These are phyloP conservation scores for Tephrocybe sp. DNA, from an alignment of 768 basidiomycete species.

Conservation along the genomic window DNA sequence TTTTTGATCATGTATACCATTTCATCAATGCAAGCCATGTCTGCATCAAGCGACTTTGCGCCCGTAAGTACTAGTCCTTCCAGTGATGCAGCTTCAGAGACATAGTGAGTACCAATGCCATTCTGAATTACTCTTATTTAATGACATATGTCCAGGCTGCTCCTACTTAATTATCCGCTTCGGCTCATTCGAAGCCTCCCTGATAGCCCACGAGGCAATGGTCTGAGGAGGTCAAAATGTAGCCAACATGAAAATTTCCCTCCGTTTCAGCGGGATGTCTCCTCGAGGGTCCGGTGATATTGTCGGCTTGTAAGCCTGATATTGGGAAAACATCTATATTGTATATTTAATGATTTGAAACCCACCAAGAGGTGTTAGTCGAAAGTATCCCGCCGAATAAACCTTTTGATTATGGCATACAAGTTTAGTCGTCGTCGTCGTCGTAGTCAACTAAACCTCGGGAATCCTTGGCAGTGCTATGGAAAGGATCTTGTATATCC, in stretches of 20 bases:
- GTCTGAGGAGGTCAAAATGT: constrained; percentile 59
- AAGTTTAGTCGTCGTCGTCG: constrained; percentile 53
- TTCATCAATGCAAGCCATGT: background rate
- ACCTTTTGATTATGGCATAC: too few relatives aligned
- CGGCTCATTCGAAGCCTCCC: constrained; percentile 63
- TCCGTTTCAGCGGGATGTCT: constrained; percentile 4
- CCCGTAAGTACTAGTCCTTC: too few relatives aligned
- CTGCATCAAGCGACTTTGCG: too few relatives aligned
- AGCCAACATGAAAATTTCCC: constrained; percentile 47
- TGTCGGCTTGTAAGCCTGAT: constrained; percentile 1
- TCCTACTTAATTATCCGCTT: background rate
- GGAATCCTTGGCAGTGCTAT: constrained; percentile 39
- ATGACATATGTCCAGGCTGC: too few relatives aligned
- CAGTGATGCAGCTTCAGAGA: too few relatives aligned
- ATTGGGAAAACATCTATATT: background rate
- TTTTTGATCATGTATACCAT: background rate
- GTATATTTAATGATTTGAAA: too few relatives aligned
- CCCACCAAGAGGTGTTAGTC: too few relatives aligned
- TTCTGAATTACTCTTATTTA: background rate
- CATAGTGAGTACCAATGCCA: constrained; percentile 16
- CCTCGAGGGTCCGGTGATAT: constrained; percentile 6
- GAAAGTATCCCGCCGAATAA: too few relatives aligned
- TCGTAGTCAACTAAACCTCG: constrained; percentile 53
- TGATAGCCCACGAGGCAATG: constrained; percentile 38
- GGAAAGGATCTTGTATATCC: constrained; percentile 70